Evolutionary conservation across 306 rosid genomes (phyloP).

Genomic region (Prunus davidiana): DNA sequence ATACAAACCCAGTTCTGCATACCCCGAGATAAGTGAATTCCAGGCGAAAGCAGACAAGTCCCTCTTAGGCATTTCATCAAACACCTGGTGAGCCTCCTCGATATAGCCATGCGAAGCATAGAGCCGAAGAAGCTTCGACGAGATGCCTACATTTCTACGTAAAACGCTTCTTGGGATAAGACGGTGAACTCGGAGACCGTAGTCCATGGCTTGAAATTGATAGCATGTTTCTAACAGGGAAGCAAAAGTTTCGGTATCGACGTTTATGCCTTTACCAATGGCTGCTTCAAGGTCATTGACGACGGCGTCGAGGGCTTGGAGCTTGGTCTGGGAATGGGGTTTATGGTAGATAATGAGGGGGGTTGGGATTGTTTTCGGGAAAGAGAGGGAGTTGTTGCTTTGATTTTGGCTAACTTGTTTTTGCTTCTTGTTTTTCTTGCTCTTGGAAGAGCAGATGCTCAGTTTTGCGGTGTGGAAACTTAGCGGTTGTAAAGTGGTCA

Average conservation of each 20-base stretch:
- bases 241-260: conserved; percentile 59
- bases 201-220: conserved; percentile 41
- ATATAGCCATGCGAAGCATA: conserved; percentile 56
- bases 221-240: conserved; percentile 80
- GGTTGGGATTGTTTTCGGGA: conserved; percentile 58
- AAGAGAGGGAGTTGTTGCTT: conserved; percentile 32
- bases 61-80: conserved; percentile 70
- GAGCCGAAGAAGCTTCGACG: conserved; percentile 62
- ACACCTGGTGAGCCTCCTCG: conserved; percentile 69
- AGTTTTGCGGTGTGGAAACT: conserved; percentile 7
- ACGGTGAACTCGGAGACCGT: conserved; percentile 61
- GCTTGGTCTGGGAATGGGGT: conserved; percentile 52
- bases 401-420: conserved; percentile 33
- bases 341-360: conserved; percentile 57
- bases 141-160: conserved; percentile 58
- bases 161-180: conserved; percentile 51
- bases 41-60: conserved; percentile 59
- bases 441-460: conserved; percentile 31
- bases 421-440: conserved; percentile 29
- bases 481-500: conserved; percentile 20
- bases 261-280: conserved; percentile 42
- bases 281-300: conserved; percentile 62
- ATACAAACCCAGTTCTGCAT: conserved; percentile 52
- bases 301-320: conserved; percentile 69
- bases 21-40: conserved; percentile 86